A percentile compares a stretch with the other conserved stretches of the same genome.
These are phyloP conservation scores for Cyphellophora attinorum DNA, from an alignment of 2,329 filamentous ascomycete species.

Conservation along the genomic window DNA sequence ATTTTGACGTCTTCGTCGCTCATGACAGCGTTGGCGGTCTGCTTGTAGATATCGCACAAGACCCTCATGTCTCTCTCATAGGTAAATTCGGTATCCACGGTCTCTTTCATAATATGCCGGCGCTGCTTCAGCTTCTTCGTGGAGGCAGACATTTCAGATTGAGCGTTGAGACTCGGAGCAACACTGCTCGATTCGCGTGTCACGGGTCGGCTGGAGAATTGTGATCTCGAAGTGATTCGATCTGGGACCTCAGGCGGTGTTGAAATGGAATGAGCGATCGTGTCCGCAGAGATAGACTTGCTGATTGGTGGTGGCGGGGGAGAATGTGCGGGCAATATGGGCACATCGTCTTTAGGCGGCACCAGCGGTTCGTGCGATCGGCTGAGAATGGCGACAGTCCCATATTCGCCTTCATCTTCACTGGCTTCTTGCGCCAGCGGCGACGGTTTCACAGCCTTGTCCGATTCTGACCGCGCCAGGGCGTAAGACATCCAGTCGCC, in stretches of 20 bases:
- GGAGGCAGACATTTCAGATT: slow-evolving; percentile 32
- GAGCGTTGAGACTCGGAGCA: slow-evolving; percentile 2
- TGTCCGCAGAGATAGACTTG: slow-evolving; percentile 11
- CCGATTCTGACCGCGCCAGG: slow-evolving; percentile 10
- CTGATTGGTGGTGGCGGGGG: slow-evolving; percentile 15
- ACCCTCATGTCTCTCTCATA: slow-evolving; percentile 96
- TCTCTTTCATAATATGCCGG: slow-evolving; percentile 76
- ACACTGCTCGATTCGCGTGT: slow-evolving; percentile 7
- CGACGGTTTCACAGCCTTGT: slow-evolving; percentile 7
- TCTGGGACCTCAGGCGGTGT: slow-evolving; percentile 6
- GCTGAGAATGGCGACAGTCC: neutral
- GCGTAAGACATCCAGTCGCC: slow-evolving; percentile 39
- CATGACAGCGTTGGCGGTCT: slow-evolving; percentile 72
- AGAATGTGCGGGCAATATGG: slow-evolving; percentile 16
- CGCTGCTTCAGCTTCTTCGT: slow-evolving; percentile 69
- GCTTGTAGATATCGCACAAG: slow-evolving; percentile 94
- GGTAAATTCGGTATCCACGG: slow-evolving; percentile 83
- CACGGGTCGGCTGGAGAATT: slow-evolving; percentile 1
- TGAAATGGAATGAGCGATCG: slow-evolving; percentile 5
- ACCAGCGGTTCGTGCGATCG: neutral
- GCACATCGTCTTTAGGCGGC: slow-evolving; percentile 6
- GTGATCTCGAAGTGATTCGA: slow-evolving; percentile 6
- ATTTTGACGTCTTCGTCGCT: slow-evolving; percentile 76
- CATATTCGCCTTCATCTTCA: neutral
- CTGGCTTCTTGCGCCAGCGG: slow-evolving; percentile 6